Evolutionary conservation across 2,329 filamentous ascomycete genomes (phyloP), one percentile per base, ranked within the genome.

Genomic region (Helicocarpus griseus): DNA sequence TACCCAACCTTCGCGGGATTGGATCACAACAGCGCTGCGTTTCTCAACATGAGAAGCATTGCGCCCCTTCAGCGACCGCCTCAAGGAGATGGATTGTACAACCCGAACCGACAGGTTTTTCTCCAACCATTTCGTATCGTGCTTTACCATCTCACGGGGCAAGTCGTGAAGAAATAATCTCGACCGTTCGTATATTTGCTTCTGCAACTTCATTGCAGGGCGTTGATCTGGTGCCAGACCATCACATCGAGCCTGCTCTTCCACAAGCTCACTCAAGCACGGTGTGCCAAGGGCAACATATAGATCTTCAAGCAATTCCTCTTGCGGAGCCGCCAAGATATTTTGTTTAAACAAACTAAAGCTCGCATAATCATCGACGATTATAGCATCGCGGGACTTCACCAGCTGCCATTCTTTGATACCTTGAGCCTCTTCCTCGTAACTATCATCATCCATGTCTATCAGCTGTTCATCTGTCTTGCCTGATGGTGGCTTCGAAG

Each of bases 101-200:
- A 85, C 79, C 57, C 86, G 78, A 2, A 98, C 87, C 0, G 73
- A 76, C 13, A 98, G 72, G 58, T 94, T 86, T 63, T 88, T 87
- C 61, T 95, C 89, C 9, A 98, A 74, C 93, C 93, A 98, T 60
- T 86, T 87, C 5, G 82, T 79, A 65, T 97, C 90, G 61, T 93
- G 88, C 58, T 85, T 86, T 62, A 98, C 83, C n/a, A 78, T 76
- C 54, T 94, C 87, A 4, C 79, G 75, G 33, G 83, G 79, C 63
- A 91, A 86, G 61, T 87, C 90, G 62, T 96, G 86, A 26, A 98
- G 74, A 66, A 97, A 98, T 24, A 98, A 78, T 57, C 91, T 87
- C 50, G 86, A 85, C 50, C 93, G 82, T 66, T 98, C 94, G 4
- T 94, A 74, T 17, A 97, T 87, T 56, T 91, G 82, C 60, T 86